Evolutionary conservation across 768 basidiomycete genomes (phyloP).

Genomic region (Ephemerocybe angulata): DNA sequence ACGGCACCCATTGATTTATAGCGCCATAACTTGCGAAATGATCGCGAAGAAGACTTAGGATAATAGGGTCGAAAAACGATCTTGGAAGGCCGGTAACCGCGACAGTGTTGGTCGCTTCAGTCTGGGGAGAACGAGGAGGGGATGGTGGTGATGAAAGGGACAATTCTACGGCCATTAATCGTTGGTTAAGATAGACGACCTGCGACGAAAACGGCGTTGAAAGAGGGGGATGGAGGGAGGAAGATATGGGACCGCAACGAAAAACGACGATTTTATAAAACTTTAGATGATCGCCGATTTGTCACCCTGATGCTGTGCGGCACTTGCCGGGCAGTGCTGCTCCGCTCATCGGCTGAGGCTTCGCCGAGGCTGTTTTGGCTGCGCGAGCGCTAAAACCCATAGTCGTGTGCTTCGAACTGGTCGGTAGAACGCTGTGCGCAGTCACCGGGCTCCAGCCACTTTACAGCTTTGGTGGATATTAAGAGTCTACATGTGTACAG

Average conservation of each 20-base stretch:
- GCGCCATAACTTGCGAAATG: conserved; percentile 78
- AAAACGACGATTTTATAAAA: no score
- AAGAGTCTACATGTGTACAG: no score
- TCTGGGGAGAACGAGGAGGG: conserved; percentile 18
- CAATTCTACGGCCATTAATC: conserved; percentile 7
- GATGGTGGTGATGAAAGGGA: conserved; percentile 14
- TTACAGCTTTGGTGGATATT: no score
- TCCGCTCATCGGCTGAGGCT: no score
- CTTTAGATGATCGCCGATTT: conserved; percentile 6
- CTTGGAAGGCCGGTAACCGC: conserved; percentile 75
- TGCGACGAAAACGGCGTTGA: not conserved
- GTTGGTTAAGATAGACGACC: not conserved
- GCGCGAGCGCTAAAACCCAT: no score
- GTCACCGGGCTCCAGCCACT: no score
- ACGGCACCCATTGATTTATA: conserved; percentile 88
- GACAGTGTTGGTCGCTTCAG: conserved; percentile 70
- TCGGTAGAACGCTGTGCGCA: no score
- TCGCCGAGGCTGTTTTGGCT: no score
- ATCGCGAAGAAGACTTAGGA: conserved; percentile 59
- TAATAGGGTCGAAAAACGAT: conserved; percentile 69
- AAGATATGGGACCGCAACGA: no score
- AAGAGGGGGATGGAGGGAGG: not conserved
- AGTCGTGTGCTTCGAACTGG: no score
- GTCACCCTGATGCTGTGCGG: no score
- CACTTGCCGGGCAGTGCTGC: no score